phyloP scores from a whole-genome alignment of 106 monocot species.

The Dendrobium nobile region DNA sequence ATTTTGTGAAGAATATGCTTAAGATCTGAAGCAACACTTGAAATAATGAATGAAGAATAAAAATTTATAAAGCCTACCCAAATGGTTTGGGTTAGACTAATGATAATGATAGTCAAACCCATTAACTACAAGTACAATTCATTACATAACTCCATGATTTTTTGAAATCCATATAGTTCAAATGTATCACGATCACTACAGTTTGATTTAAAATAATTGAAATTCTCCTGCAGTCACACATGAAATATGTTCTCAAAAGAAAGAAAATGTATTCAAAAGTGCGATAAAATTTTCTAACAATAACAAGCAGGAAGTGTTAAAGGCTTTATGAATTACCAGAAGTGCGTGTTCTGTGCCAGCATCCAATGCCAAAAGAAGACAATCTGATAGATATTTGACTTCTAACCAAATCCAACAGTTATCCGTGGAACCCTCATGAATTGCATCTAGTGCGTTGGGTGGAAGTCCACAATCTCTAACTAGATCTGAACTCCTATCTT shows the following conservation, averaged over 20 bases:
- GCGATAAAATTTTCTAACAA: not conserved
- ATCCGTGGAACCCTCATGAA: constrained; percentile 54
- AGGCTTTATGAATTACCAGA: constrained; percentile 45
- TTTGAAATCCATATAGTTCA: not conserved
- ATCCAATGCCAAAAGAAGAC: constrained; percentile 90
- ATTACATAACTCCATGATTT: not conserved
- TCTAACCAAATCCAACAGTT: constrained; percentile 88
- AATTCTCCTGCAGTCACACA: not conserved
- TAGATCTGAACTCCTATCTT: constrained; percentile 30
- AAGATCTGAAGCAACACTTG: not conserved
- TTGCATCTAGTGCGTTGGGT: constrained; percentile 51
- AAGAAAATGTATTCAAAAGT: not conserved
- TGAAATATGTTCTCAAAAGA: not conserved
- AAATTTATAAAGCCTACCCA: not conserved
- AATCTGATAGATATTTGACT: constrained; percentile 65
- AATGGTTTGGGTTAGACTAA: not conserved
- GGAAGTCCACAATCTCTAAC: constrained; percentile 70
- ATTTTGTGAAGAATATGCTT: not conserved
- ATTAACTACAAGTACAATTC: not conserved
- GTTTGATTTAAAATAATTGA: too few species aligned
- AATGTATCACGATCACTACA: too few species aligned
- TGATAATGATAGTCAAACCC: not conserved
- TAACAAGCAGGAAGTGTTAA: not conserved
- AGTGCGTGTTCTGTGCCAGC: constrained; percentile 90
- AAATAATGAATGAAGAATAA: not conserved